Conservation (phyloP, 2,329 filamentous ascomycete species). For the Diaporthe sp. region DNA sequence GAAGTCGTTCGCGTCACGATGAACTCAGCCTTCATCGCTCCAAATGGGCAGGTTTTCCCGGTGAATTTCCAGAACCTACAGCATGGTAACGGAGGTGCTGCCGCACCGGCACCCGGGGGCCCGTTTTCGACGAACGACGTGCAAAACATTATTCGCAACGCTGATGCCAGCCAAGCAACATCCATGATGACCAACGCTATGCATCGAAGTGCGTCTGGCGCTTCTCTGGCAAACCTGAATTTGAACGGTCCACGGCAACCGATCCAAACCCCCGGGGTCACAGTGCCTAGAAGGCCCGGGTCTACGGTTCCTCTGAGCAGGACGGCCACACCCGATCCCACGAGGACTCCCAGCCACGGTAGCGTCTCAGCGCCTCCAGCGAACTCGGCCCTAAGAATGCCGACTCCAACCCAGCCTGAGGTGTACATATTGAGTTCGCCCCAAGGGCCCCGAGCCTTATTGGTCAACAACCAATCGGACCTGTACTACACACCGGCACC, state of each 20-base stretch:
- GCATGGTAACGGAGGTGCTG: conserved; percentile 42
- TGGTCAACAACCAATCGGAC: conserved; percentile 66
- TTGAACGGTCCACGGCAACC: conserved; percentile 49
- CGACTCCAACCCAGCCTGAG: conserved; percentile 55
- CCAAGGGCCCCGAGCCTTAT: conserved; percentile 69
- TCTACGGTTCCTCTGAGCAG: conserved; percentile 60
- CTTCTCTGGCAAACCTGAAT: conserved; percentile 57
- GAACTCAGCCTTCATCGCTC: conserved; percentile 56
- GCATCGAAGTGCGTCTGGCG: conserved; percentile 65
- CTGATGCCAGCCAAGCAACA: conserved; percentile 61
- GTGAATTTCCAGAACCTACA: conserved; percentile 45
- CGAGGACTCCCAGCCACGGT: conserved; percentile 51
- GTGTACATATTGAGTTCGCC: conserved; percentile 75
- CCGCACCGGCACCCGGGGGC: conserved; percentile 47
- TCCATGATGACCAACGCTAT: conserved; percentile 62
- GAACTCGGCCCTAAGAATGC: conserved; percentile 41
- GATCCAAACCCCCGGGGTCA: conserved; percentile 57
- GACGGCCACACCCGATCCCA: conserved; percentile 62
- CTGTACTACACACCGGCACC: conserved; percentile 61
- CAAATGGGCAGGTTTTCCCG: conserved; percentile 42
- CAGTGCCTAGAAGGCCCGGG: conserved; percentile 54
- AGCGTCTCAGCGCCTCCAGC: conserved; percentile 47
- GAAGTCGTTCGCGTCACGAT: conserved; percentile 66
- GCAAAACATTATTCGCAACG: conserved; percentile 61
- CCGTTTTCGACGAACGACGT: conserved; percentile 59